Base-by-base conservation (phyloP, 2,329 filamentous ascomycete genomes). In the Harringtonia aguacate region DNA sequence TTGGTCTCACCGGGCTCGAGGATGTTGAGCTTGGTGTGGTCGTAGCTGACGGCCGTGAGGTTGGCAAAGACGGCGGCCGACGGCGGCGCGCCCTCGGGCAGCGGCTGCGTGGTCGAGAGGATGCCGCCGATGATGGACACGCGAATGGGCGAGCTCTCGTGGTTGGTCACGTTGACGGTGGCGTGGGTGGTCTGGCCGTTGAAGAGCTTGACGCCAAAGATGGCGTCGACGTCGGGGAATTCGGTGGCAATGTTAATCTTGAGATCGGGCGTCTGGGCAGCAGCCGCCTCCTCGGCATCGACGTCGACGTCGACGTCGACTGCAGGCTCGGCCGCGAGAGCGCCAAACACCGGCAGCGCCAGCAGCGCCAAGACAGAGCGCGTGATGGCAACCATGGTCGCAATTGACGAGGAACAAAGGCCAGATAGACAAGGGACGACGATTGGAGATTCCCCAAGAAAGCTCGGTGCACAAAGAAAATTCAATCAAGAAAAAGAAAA, bases 141-240 rank as follows among this genome's bases (percentile, higher is more conserved):
- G 49, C 74, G 76, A 58, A 98, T 76, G 21, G 88, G 75, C 42
- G 72, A 72, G 13, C 77, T 72, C 67, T 98, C 92, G 49, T 86
- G 72, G 72, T 98, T 98, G 62, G 73, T 77, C 61, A 98, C 73
- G 57, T 87, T 80, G 55, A 98, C 69, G 43, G 94, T 67, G 30
- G 88, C 84, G 63, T 85, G 79, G 51, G 88, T 95, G 35, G 87
- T 79, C 52, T 83, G 81, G 58, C 88, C 87, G 62, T 98, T 98
- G 71, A 97, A 77, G 54, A 97, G 80, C 77, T 94, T 95, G 55
- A 97, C 80, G 56, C 90, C 92, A 55, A 95, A 92, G 65, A 94
- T 81, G 22, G 9, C 29, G 69, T 94, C 86, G 69, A 81, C 62
- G 59, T 82, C 70, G 65, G 77, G 67, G 69, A 79, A 76, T 61